phyloP scores from a whole-genome alignment of 495 filamentous ascomycete genomes.

The Hypoxylon lienhwacheense region DNA sequence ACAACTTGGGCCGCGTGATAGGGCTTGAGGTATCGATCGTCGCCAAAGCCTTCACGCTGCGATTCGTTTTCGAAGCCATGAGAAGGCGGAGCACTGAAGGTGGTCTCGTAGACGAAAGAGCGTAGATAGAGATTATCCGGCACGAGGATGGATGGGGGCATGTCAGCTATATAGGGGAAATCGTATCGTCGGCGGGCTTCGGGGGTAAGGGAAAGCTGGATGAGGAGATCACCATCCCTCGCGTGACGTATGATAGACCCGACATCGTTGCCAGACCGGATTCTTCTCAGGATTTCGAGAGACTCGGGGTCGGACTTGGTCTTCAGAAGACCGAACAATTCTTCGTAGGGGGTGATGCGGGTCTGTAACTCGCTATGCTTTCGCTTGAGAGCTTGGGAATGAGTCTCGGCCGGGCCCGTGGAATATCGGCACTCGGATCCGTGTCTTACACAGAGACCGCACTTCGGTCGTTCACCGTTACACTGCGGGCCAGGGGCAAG shows the following conservation, averaged over 20 bases:
- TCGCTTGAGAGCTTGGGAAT: slow-evolving; percentile 47
- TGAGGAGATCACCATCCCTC: slow-evolving; percentile 44
- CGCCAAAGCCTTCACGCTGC: slow-evolving; percentile 12
- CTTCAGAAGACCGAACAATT: slow-evolving; percentile 41
- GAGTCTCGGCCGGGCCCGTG: slow-evolving; percentile 44
- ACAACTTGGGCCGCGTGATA: slow-evolving; percentile 40
- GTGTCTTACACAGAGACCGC: slow-evolving; percentile 41
- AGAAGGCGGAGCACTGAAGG: slow-evolving; percentile 13
- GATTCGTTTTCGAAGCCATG: slow-evolving; percentile 7
- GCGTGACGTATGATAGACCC: slow-evolving; percentile 42
- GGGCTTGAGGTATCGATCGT: slow-evolving; percentile 42
- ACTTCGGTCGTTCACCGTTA: slow-evolving; percentile 43
- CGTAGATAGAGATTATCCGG: slow-evolving; percentile 43
- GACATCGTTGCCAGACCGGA: slow-evolving; percentile 43
- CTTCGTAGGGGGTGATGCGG: slow-evolving; percentile 40
- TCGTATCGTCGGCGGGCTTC: slow-evolving; percentile 46
- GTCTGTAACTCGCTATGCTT: slow-evolving; percentile 43
- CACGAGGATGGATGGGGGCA: slow-evolving; percentile 39
- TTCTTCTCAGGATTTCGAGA: slow-evolving; percentile 41
- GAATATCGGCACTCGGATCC: slow-evolving; percentile 44
- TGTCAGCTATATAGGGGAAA: slow-evolving; percentile 44
- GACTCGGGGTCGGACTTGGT: slow-evolving; percentile 40
- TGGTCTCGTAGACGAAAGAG: slow-evolving; percentile 42
- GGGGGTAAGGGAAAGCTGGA: slow-evolving; percentile 43
- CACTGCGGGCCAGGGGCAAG: slow-evolving; percentile 37